phyloP scores from a whole-genome alignment of 129 eudicot genomes.

The Tagetes erecta region DNA sequence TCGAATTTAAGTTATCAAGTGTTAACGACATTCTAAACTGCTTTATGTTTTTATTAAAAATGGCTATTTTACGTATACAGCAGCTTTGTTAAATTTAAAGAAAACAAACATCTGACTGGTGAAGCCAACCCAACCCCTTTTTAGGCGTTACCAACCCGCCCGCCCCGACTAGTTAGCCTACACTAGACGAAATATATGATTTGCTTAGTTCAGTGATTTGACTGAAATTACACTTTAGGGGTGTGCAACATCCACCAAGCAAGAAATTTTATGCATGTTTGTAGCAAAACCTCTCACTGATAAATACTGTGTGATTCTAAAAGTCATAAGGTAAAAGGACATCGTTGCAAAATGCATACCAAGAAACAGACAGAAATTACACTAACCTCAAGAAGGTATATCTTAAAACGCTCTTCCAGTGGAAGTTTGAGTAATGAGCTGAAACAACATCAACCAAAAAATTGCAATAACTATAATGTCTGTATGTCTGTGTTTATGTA shows the following conservation, averaged over 20 bases:
- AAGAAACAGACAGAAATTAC: not conserved
- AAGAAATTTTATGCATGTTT: not conserved
- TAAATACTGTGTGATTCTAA: not conserved
- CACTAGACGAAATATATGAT: not conserved
- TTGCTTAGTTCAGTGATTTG: not conserved
- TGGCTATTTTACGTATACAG: not conserved
- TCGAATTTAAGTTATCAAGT: not conserved
- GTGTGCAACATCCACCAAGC: not conserved
- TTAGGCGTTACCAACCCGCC: not conserved
- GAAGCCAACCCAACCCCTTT: not conserved
- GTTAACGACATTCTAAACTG: not conserved
- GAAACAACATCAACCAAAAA: constrained; percentile 40
- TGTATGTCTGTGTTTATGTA: not conserved
- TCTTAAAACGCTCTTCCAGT: constrained; percentile 69
- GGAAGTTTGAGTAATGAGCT: constrained; percentile 66
- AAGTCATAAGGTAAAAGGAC: too few relatives aligned
- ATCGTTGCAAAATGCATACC: constrained; percentile 19
- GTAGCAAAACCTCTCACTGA: not conserved
- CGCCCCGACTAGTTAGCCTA: not conserved
- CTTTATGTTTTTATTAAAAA: not conserved
- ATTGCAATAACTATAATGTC: not conserved
- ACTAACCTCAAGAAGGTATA: constrained; percentile 66
- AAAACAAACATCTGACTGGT: too few relatives aligned
- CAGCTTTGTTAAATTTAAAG: not conserved
- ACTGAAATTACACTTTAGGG: not conserved